Evolutionary conservation across 2,329 filamentous ascomycete species (phyloP).

Genomic region (Fusarium sp.): DNA sequence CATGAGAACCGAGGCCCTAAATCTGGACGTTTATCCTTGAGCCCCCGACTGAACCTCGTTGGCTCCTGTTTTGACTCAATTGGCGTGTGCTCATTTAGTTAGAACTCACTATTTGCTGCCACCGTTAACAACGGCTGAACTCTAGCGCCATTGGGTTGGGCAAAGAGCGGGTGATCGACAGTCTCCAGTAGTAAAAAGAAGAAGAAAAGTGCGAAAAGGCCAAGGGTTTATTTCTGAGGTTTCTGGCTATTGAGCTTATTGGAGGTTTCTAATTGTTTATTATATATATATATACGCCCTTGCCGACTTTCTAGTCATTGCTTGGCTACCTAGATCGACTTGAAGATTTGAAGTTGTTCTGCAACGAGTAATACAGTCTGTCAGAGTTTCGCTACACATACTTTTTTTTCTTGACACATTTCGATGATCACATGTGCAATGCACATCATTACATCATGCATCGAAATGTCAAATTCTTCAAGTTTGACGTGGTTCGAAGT

Average conservation of each 20-base stretch:
- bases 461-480: neutral
- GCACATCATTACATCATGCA: constrained; percentile 25
- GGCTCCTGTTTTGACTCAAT: neutral
- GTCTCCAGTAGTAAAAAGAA: neutral
- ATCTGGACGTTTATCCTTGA: neutral
- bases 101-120: neutral
- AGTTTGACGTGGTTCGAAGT: neutral
- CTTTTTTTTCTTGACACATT: neutral
- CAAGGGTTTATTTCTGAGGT: neutral
- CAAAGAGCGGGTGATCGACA: constrained; percentile 21
- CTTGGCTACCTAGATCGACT: neutral
- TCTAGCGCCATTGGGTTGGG: neutral
- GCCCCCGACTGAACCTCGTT: neutral
- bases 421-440: neutral
- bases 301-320: neutral
- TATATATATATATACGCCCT: neutral
- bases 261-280: neutral
- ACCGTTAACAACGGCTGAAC: constrained; percentile 9
- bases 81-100: neutral
- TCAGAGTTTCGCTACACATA: neutral
- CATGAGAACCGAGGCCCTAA: neutral
- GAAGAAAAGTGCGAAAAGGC: neutral
- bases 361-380: neutral
- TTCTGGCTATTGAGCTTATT: neutral
- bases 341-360: neutral